Conservation (phyloP, 805 yeast species). For the Pichia scutulata region DNA sequence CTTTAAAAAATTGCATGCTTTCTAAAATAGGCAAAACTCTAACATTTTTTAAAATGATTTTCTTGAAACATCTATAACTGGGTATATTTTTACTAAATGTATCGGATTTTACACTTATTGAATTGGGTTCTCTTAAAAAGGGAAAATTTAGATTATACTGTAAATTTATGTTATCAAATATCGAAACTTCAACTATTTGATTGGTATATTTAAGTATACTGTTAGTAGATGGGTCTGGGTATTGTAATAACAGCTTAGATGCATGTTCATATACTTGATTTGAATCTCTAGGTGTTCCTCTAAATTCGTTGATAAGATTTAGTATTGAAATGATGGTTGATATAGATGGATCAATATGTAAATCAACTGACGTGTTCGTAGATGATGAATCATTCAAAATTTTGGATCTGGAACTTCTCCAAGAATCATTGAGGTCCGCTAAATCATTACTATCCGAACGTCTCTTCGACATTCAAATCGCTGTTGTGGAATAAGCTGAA, state of each 20-base stretch:
- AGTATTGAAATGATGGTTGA: background rate
- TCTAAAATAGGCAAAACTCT: background rate
- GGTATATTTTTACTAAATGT: conserved; percentile 5
- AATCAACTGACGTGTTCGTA: background rate
- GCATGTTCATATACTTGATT: background rate
- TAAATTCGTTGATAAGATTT: background rate
- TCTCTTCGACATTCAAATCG: background rate
- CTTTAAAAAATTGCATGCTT: background rate
- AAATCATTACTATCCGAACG: background rate
- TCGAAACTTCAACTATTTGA: conserved; percentile 13
- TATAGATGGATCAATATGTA: background rate
- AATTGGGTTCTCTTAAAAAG: conserved; percentile 13
- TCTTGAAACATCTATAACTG: conserved; percentile 10
- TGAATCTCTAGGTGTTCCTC: background rate
- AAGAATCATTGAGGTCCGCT: background rate
- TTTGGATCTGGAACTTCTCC: background rate
- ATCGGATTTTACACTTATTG: conserved; percentile 6
- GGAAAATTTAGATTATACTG: conserved; percentile 11
- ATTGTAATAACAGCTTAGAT: background rate
- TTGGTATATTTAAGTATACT: conserved; percentile 9
- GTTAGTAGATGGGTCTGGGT: background rate
- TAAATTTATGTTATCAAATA: background rate
- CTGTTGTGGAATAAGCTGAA: background rate
- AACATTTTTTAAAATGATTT: conserved; percentile 9
- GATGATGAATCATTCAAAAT: background rate